phyloP scores from a whole-genome alignment of 208 protist species.

The Leishmania arabica region DNA sequence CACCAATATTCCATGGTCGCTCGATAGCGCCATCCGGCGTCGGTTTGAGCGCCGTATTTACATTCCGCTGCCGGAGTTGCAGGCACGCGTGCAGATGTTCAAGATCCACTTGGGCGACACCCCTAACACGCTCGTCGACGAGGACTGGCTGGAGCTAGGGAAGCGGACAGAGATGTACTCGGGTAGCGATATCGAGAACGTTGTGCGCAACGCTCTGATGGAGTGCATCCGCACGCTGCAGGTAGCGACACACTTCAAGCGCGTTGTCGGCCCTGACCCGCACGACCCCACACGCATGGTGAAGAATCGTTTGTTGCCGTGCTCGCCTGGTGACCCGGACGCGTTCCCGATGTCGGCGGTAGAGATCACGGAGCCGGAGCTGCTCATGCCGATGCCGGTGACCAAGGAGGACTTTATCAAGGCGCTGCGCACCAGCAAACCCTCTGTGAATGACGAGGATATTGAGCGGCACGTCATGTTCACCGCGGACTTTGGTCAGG shows the following conservation, averaged over 20 bases:
- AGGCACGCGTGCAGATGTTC: conserved; percentile 92
- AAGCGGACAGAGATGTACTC: conserved; percentile 93
- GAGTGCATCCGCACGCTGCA: conserved; percentile 97
- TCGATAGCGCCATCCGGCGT: conserved; percentile 91
- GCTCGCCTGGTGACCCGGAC: conserved; percentile 93
- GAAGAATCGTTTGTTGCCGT: conserved; percentile 91
- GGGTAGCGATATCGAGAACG: conserved; percentile 96
- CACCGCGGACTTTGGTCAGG: conserved; percentile 97
- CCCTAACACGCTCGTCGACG: conserved; percentile 79
- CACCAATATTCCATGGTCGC: conserved; percentile 91
- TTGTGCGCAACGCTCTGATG: conserved; percentile 98
- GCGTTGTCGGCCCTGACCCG: conserved; percentile 75
- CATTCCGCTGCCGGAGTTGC: conserved; percentile 91
- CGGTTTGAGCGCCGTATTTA: conserved; percentile 94
- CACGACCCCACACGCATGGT: conserved; percentile 72
- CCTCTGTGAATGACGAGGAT: conserved; percentile 92
- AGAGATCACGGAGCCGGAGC: conserved; percentile 88
- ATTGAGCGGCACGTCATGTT: conserved; percentile 94
- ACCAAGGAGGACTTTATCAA: conserved; percentile 94
- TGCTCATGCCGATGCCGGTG: conserved; percentile 92
- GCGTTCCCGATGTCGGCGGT: conserved; percentile 93
- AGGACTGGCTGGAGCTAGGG: conserved; percentile 93
- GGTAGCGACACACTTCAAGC: conserved; percentile 98
- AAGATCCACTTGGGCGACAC: conserved; percentile 96
- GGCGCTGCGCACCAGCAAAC: conserved; percentile 81